Evolutionary conservation across 306 rosid species (phyloP).

Genomic region (Vachellia collinsii): DNA sequence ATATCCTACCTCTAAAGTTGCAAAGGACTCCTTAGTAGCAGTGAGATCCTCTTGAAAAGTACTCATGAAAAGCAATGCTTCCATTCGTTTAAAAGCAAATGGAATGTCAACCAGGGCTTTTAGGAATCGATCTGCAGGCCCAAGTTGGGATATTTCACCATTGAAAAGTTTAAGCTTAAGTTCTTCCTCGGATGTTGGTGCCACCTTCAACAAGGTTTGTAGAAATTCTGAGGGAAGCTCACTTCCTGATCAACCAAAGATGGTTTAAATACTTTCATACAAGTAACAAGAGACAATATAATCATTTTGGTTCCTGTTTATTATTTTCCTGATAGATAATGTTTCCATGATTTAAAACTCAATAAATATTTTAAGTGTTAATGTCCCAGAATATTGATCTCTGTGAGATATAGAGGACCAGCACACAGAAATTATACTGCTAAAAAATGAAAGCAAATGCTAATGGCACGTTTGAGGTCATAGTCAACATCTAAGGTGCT

Average conservation of each 20-base stretch:
- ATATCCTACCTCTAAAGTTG: conserved; percentile 70
- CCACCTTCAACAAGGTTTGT: conserved; percentile 79
- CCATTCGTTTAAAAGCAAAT: conserved; percentile 82
- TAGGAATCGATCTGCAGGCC: conserved; percentile 90
- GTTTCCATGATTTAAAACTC: not conserved
- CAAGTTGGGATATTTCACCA: conserved; percentile 68
- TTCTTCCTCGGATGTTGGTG: conserved; percentile 91
- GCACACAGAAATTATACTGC: not conserved
- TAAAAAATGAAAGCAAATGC: conserved; percentile 6
- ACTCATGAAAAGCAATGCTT: conserved; percentile 76
- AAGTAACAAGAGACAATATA: not conserved
- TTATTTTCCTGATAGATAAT: not conserved
- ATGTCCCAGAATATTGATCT: not conserved
- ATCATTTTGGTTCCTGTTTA: conserved; percentile 3
- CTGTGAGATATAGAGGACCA: not conserved
- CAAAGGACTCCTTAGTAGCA: conserved; percentile 60
- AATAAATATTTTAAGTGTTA: not conserved
- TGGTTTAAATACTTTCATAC: conserved; percentile 27
- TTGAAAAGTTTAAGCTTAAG: conserved; percentile 76
- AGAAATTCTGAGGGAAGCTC: conserved; percentile 88
- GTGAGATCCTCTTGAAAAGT: conserved; percentile 76
- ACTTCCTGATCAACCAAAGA: conserved; percentile 62
- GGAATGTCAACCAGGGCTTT: conserved; percentile 80
- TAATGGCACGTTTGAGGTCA: not conserved
- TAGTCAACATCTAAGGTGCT: not conserved